Percentiles rank a stretch among this genome's conserved stretches.
Evolutionary conservation across 768 basidiomycete genomes (phyloP).

Genomic region (Cantharellus anzutake): DNA sequence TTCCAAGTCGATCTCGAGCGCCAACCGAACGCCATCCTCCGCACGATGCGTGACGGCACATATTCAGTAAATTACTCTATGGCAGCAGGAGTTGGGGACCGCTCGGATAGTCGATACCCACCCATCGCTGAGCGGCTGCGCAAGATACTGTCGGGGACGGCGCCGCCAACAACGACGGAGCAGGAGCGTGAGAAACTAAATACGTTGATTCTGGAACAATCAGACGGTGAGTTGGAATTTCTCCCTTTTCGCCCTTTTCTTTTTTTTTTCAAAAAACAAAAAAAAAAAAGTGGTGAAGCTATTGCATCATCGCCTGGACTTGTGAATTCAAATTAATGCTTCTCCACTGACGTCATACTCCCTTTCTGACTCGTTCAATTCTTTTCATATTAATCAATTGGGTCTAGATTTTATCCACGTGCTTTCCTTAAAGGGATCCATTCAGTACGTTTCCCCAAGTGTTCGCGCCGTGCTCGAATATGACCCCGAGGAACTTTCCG

Average conservation of each 20-base stretch:
- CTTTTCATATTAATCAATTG: not conserved
- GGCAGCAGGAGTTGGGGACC: not conserved
- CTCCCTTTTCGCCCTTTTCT: too few relatives aligned
- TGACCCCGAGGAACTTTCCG: slow-evolving; percentile 65
- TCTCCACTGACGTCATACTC: not conserved
- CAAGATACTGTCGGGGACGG: slow-evolving; percentile 3
- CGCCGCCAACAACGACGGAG: not conserved
- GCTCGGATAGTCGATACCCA: not conserved
- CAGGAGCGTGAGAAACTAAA: slow-evolving; percentile 11
- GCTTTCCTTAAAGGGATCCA: slow-evolving; percentile 77
- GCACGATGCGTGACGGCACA: slow-evolving; percentile 58
- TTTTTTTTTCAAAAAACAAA: not conserved
- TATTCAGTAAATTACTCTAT: slow-evolving; percentile 46
- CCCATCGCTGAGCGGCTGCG: slow-evolving; percentile 2
- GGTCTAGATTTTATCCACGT: slow-evolving; percentile 73
- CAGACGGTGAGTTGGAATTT: slow-evolving; percentile 16
- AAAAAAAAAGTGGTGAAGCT: too few relatives aligned
- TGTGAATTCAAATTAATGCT: not conserved
- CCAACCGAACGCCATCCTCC: slow-evolving; percentile 68
- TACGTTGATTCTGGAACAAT: slow-evolving; percentile 23
- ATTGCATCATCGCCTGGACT: too few relatives aligned
- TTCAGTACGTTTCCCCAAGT: slow-evolving; percentile 81
- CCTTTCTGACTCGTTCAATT: too few relatives aligned
- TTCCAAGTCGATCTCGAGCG: slow-evolving; percentile 89
- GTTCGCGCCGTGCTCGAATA: slow-evolving; percentile 69